phyloP scores from a whole-genome alignment of 2,329 filamentous ascomycete species.

The Clonostachys sp. region DNA sequence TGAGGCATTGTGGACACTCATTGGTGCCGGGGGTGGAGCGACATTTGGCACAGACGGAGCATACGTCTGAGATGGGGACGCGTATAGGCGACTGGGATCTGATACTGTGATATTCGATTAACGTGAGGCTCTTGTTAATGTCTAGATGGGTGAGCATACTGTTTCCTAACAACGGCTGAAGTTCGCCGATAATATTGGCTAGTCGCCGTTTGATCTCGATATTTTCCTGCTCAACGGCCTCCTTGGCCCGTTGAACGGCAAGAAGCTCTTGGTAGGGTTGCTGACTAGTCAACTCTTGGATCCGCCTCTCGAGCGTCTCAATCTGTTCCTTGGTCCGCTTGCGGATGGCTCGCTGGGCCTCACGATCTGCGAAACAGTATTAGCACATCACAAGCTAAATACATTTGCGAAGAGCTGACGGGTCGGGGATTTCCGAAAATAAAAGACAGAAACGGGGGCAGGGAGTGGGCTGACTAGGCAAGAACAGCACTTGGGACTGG shows the following conservation, averaged over 20 bases:
- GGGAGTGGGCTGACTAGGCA: background rate
- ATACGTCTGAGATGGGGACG: conserved; percentile 22
- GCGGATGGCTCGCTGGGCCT: conserved; percentile 80
- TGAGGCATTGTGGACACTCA: conserved; percentile 24
- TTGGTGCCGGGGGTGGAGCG: conserved; percentile 1
- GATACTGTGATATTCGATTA: no score
- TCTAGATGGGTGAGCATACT: no score
- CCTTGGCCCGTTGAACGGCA: conserved; percentile 68
- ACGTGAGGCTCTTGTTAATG: background rate
- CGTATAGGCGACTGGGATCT: background rate
- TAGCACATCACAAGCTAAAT: no score
- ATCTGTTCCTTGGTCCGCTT: conserved; percentile 80
- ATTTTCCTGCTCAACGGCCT: conserved; percentile 74
- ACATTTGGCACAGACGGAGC: conserved; percentile 11
- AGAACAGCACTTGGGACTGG: background rate
- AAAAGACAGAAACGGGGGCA: no score
- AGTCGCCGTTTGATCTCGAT: conserved; percentile 69
- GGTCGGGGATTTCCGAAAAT: no score
- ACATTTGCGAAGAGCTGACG: no score
- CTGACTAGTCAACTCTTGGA: conserved; percentile 72
- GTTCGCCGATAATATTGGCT: conserved; percentile 57
- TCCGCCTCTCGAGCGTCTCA: conserved; percentile 66
- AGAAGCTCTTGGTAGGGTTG: conserved; percentile 84
- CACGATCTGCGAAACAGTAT: conserved; percentile 54
- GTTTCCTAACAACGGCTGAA: conserved; percentile 50